These are phyloP conservation scores for Brassica juncea DNA, from an alignment of 345 rosid species.

Conservation along the genomic window DNA sequence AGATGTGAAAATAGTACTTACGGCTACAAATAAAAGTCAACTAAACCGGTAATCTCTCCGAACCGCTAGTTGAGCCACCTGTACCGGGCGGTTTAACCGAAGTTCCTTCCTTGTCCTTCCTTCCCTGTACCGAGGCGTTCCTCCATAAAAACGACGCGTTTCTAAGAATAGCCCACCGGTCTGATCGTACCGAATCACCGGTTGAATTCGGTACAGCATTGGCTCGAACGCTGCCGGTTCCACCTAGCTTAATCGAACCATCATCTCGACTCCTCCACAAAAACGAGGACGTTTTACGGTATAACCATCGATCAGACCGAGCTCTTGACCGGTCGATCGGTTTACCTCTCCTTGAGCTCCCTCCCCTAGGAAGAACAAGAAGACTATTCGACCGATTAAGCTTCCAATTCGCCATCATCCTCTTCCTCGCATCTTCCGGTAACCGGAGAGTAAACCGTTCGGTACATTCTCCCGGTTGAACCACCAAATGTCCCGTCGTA, in stretches of 20 bases:
- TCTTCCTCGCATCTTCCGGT: slow-evolving; percentile 46
- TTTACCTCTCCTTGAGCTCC: slow-evolving; percentile 40
- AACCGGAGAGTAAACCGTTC: slow-evolving; percentile 46
- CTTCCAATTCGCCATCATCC: slow-evolving; percentile 35
- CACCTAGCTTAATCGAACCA: slow-evolving; percentile 41
- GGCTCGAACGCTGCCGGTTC: slow-evolving; percentile 31
- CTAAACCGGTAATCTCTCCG: slow-evolving; percentile 60
- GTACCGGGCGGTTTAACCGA: slow-evolving; percentile 39
- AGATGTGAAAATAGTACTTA: not conserved
- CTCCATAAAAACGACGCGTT: slow-evolving; percentile 55
- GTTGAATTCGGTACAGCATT: slow-evolving; percentile 24
- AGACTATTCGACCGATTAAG: slow-evolving; percentile 41
- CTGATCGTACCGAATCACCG: slow-evolving; percentile 45
- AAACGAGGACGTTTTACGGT: slow-evolving; percentile 43
- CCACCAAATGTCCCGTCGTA: slow-evolving; percentile 41
- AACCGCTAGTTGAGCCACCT: slow-evolving; percentile 22
- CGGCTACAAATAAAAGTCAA: not conserved
- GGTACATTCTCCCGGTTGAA: slow-evolving; percentile 43
- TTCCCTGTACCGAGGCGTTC: slow-evolving; percentile 50
- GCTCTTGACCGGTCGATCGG: slow-evolving; percentile 28
- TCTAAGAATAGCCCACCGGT: slow-evolving; percentile 54
- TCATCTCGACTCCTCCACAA: slow-evolving; percentile 38
- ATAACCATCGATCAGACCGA: slow-evolving; percentile 42
- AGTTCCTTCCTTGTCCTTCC: slow-evolving; percentile 40
- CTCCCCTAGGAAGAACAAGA: slow-evolving; percentile 36